These are phyloP conservation scores for Rhodomyrtus psidioides DNA, from an alignment of 441 rosid species.

Conservation along the genomic window DNA sequence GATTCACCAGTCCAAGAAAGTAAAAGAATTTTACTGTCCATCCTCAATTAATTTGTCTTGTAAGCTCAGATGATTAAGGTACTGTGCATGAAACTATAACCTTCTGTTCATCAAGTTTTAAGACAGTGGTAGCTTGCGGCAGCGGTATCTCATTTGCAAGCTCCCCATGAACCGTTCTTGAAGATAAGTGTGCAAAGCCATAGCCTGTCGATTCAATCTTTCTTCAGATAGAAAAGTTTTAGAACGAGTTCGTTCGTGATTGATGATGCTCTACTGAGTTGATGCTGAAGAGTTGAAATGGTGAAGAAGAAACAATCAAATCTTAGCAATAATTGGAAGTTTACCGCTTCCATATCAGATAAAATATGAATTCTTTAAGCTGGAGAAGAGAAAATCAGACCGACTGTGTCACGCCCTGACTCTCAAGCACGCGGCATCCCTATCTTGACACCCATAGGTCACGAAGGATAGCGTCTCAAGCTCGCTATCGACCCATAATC, in stretches of 20 bases:
- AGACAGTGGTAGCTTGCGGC: too few species aligned
- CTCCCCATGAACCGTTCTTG: too few species aligned
- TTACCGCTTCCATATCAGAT: not conserved
- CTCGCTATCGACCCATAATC: too few species aligned
- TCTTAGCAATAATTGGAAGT: not conserved
- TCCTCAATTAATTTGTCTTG: not conserved
- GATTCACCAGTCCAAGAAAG: not conserved
- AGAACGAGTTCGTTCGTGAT: not conserved
- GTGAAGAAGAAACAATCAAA: not conserved
- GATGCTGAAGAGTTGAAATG: not conserved
- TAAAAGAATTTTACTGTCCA: not conserved
- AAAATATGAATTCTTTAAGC: not conserved
- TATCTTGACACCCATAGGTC: too few species aligned
- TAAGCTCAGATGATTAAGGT: not conserved
- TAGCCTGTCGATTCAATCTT: not conserved
- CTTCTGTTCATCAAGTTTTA: too few species aligned
- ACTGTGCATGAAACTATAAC: too few species aligned
- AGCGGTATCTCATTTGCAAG: too few species aligned
- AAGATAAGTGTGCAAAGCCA: too few species aligned
- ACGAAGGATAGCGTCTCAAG: too few species aligned
- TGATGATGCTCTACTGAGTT: not conserved
- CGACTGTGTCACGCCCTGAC: too few species aligned
- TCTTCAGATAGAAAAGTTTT: not conserved
- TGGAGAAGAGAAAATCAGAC: too few species aligned
- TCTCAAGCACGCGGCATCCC: too few species aligned